Evolutionary conservation across 2,329 filamentous ascomycete genomes (phyloP).

Genomic region (Penicillium paneum): DNA sequence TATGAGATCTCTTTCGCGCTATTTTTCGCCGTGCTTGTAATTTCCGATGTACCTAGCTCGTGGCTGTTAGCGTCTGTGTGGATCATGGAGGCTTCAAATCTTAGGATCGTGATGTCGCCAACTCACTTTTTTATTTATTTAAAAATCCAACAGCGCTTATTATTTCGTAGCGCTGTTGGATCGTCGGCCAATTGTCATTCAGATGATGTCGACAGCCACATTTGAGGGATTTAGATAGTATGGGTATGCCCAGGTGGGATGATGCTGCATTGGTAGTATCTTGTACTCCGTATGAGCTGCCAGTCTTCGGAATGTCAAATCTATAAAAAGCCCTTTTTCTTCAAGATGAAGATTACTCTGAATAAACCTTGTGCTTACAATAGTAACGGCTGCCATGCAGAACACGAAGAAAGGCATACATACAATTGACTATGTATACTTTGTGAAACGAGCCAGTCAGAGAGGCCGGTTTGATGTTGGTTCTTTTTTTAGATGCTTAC

Average conservation of each 20-base stretch:
- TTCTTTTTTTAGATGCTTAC: conserved; percentile 21
- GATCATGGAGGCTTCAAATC: background rate
- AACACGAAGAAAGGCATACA: background rate
- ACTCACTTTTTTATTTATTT: background rate
- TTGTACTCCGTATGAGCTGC: background rate
- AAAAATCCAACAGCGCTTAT: background rate
- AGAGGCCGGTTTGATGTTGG: conserved; percentile 13
- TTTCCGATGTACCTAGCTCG: background rate
- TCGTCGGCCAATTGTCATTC: background rate
- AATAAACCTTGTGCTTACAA: background rate
- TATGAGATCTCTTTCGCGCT: background rate
- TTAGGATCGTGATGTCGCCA: background rate
- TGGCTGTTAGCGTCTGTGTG: background rate
- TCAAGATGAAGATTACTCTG: background rate
- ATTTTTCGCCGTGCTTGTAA: background rate
- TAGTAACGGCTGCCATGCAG: background rate
- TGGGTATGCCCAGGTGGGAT: background rate
- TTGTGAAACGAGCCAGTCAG: conserved; percentile 10
- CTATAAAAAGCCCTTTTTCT: background rate
- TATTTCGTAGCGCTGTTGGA: background rate
- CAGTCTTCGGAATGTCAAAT: background rate
- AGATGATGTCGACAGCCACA: background rate
- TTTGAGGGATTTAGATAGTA: background rate
- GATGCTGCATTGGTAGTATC: background rate
- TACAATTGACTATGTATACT: too few relatives aligned